phyloP scores from a whole-genome alignment of 805 yeast genomes.

The Monosporozyma aerobia region DNA sequence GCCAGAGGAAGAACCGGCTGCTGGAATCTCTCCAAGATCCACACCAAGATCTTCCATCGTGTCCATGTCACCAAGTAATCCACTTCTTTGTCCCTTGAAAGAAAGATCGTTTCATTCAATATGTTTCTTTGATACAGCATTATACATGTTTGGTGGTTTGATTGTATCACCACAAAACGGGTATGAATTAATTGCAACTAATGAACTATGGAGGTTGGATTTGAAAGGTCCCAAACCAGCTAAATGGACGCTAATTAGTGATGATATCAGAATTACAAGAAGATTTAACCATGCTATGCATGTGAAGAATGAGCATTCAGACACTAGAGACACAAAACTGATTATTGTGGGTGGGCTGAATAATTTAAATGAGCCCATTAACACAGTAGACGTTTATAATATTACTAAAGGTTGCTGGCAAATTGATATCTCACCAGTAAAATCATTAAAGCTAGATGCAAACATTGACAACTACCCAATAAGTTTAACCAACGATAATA shows the following conservation, averaged over 20 bases:
- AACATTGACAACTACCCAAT: constrained; percentile 18
- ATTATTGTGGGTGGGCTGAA: constrained; percentile 27
- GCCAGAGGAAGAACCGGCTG: not conserved
- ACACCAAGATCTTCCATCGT: not conserved
- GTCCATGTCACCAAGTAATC: not conserved
- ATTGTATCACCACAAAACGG: constrained; percentile 30
- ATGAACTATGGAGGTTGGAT: constrained; percentile 68
- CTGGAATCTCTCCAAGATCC: not conserved
- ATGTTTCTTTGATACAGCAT: constrained; percentile 38
- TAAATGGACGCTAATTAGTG: constrained; percentile 45
- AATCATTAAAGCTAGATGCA: constrained; percentile 8
- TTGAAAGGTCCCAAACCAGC: constrained; percentile 30
- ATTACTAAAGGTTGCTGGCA: constrained; percentile 25
- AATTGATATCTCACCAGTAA: constrained; percentile 6
- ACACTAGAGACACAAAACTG: constrained; percentile 23
- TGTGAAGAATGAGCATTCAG: constrained; percentile 20
- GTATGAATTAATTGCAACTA: constrained; percentile 36
- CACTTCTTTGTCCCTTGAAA: constrained; percentile 5
- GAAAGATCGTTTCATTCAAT: constrained; percentile 53
- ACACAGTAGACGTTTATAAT: constrained; percentile 23
- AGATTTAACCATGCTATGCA: constrained; percentile 48
- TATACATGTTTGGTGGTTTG: constrained; percentile 65
- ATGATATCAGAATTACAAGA: constrained; percentile 27
- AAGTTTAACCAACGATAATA: constrained; percentile 13
- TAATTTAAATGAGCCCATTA: constrained; percentile 21